Evolutionary conservation across 768 basidiomycete species (phyloP).

Genomic region (Russula vinacea): DNA sequence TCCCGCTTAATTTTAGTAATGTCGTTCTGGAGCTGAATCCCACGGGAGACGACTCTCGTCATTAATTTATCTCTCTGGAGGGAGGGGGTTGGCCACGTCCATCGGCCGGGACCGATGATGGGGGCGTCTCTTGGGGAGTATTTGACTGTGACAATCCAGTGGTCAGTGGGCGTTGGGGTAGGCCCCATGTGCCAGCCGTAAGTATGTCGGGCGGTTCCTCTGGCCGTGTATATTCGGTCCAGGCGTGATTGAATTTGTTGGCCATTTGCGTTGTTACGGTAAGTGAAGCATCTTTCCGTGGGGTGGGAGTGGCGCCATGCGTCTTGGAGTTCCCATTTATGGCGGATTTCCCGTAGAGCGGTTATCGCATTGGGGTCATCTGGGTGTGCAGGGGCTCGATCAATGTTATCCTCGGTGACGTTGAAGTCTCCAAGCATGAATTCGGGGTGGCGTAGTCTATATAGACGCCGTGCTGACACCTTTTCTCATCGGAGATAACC

Average conservation of each 20-base stretch:
- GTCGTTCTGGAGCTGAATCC: not conserved
- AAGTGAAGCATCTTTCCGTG: not conserved
- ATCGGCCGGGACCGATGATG: not conserved
- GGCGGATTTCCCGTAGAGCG: not conserved
- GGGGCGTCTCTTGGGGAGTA: not conserved
- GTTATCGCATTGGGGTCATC: rapidly evolving
- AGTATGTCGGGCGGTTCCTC: not conserved
- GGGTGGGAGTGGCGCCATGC: not conserved
- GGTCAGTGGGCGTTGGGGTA: not conserved
- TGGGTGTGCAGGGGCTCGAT: not conserved
- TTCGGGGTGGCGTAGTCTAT: not conserved
- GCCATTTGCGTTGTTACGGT: not conserved
- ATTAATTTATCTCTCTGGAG: not conserved
- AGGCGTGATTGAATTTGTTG: not conserved
- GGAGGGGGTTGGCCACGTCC: not conserved
- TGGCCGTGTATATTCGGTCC: constrained; percentile 7
- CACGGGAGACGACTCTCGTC: not conserved
- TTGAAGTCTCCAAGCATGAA: constrained; percentile 16
- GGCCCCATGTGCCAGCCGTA: not conserved
- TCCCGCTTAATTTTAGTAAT: rapidly evolving
- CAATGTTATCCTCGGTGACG: not conserved
- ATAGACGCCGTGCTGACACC: no score
- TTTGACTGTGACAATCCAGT: not conserved
- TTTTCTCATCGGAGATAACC: no score
- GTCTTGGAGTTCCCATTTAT: not conserved